Evolutionary conservation across 2,329 filamentous ascomycete species (phyloP), one percentile per base, ranked within the genome.

Genomic region (Plectosphaerella plurivora): DNA sequence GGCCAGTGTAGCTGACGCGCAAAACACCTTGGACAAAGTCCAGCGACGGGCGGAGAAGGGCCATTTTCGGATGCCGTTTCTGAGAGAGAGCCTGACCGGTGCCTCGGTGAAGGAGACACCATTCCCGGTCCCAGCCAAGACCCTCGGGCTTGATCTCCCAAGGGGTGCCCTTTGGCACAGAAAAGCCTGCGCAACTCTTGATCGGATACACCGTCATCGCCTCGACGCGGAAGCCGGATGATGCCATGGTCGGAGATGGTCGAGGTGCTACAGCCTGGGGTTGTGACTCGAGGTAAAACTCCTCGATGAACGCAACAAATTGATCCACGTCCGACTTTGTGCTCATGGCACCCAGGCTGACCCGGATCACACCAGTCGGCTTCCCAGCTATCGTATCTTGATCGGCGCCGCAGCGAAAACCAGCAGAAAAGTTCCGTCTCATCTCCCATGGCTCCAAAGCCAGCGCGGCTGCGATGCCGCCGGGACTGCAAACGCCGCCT

Each of bases 121-220:
- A 99, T 73, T 97, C 93, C 55, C 94, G 81, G 67, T 99, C 94
- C 91, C 93, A 97, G 9, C 86, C 88, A 3, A 99, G 75, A 0
- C 94, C 94, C 71, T 97, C 91, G 8, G 81, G 76, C 51, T 81
- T 83, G 18, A 97, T 78, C 60, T 89, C 84, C 94, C 94, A 99
- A 14, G 76, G 64, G 8, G 72, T 73, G 2, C 74, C 78, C 1
- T 70, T 56, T 1, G 91, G 87, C 28, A 97, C 76, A 36, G 74
- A 74, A 66, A 88, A 96, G 1, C 89, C 89, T 15, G 85, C 89
- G 62, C 94, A 97, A 65, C 91, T 96, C 69, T 99, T 99, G 64
- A 99, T 92, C 0, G 94, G 94, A 63, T 91, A 99, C 1, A 97
- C 81, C 1, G 78, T 83, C 15, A 92, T 78, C 50, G 75, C 76